A percentile compares a stretch with the other conserved stretches of the same genome.
Evolutionary conservation across 2,329 filamentous ascomycete species (phyloP).

Genomic region (Knufia petricola): DNA sequence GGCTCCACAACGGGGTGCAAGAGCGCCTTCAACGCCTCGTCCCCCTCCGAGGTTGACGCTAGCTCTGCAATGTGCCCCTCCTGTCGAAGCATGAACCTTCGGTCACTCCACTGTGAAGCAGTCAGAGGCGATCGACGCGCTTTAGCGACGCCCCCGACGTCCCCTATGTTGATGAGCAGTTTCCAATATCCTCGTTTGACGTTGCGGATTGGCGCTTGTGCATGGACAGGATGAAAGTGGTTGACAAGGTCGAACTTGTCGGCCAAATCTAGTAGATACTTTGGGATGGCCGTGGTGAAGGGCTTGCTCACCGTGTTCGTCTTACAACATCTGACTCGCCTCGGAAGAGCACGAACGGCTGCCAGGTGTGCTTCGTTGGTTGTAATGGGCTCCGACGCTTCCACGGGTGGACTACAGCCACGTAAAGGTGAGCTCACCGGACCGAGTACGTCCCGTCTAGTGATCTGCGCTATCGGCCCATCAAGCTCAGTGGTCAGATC

Average conservation of each 20-base stretch:
- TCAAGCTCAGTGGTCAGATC: constrained; percentile 2
- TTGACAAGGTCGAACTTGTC: constrained; percentile 42
- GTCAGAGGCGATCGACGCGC: constrained; percentile 16
- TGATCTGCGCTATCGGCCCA: neutral
- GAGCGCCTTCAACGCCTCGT: neutral
- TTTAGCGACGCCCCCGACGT: constrained; percentile 47
- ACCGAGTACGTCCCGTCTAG: constrained; percentile 6
- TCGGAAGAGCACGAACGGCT: neutral
- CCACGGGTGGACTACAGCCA: neutral
- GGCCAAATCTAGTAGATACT: constrained; percentile 44
- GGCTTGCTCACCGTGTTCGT: neutral
- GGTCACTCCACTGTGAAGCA: constrained; percentile 6
- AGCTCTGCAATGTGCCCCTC: neutral
- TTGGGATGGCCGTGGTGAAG: constrained; percentile 46
- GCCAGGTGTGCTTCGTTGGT: neutral
- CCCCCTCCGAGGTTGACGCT: neutral
- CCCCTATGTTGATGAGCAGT: constrained; percentile 50
- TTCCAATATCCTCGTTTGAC: constrained; percentile 74
- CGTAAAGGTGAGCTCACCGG: constrained; percentile 4
- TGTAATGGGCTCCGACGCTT: neutral
- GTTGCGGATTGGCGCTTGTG: constrained; percentile 41
- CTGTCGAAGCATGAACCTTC: constrained; percentile 3
- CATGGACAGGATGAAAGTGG: constrained; percentile 44
- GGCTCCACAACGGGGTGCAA: constrained; percentile 12
- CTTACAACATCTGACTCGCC: neutral